These are phyloP conservation scores for Colletotrichum abscissum DNA, from an alignment of 2,329 filamentous ascomycete genomes.

Conservation along the genomic window DNA sequence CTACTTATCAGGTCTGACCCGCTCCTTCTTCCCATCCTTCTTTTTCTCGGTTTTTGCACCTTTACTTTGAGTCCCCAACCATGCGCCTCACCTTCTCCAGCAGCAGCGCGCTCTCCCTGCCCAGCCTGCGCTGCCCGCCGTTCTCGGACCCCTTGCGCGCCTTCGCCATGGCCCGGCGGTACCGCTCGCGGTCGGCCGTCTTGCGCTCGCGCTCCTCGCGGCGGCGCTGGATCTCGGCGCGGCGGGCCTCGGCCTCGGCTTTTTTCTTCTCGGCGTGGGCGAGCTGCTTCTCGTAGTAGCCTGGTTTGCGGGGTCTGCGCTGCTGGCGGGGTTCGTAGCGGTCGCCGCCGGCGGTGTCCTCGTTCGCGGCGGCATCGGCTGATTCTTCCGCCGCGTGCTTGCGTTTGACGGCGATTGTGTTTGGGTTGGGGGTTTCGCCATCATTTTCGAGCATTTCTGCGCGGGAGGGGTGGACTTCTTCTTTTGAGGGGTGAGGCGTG, in stretches of 20 bases:
- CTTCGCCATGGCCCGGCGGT: conserved; percentile 77
- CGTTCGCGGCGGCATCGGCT: neutral
- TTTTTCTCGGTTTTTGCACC: neutral
- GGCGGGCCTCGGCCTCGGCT: conserved; percentile 54
- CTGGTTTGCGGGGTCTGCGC: conserved; percentile 51
- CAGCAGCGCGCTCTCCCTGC: conserved; percentile 81
- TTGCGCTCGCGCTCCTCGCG: conserved; percentile 74
- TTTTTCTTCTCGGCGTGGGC: conserved; percentile 56
- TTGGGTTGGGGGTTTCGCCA: conserved; percentile 36
- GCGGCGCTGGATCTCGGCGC: conserved; percentile 55
- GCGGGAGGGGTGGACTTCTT: conserved; percentile 53
- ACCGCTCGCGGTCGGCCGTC: conserved; percentile 72
- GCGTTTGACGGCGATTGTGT: conserved; percentile 34
- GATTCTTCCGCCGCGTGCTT: conserved; percentile 37
- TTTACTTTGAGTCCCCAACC: conserved; percentile 57
- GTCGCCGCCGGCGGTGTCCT: conserved; percentile 15
- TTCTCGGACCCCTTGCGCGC: conserved; percentile 75
- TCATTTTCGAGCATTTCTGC: conserved; percentile 51
- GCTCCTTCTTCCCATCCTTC: neutral
- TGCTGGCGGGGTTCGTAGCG: conserved; percentile 33
- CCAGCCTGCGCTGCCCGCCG: conserved; percentile 79
- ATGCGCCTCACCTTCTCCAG: conserved; percentile 83
- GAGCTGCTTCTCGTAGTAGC: conserved; percentile 75
- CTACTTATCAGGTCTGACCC: no score
- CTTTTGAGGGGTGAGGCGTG: conserved; percentile 30